Evolutionary conservation across 2,329 filamentous ascomycete genomes (phyloP), one percentile per base, ranked within the genome.

Genomic region (Trichoderma cornu-damae): DNA sequence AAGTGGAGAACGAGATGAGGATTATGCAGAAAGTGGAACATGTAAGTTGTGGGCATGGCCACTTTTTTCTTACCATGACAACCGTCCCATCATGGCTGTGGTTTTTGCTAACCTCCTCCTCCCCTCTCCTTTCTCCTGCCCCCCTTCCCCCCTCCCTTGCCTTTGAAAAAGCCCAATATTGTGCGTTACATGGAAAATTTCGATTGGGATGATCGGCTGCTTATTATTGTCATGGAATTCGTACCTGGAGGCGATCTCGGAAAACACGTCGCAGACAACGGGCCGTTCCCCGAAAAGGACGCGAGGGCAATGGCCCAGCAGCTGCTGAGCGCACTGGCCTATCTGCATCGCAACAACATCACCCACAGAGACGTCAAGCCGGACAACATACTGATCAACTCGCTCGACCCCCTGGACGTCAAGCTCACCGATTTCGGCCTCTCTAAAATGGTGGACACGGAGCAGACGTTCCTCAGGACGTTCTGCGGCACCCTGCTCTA

Each of bases 311-410:
- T 96, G 70, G 83, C 91, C 1, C 70, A 75, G 18, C 90, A 96
- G 69, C 82, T 97, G 34, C 75, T 96, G 42, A 83, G 87, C 63
- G 93, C 93, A 2, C 76, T 99, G 52, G 85, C 84, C 28, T 96
- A 99, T 69, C 78, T 99, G 7, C 94, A 99, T 70, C 77, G 80
- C 53, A 87, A 88, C 65, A 90, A 88, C 67, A 96, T 99, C 65
- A 97, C 93, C 0, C 94, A 99, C 73, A 88, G 94, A n/a, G 94
- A 99, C 71, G 91, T 99, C 68, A 99, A 99, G 69, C 94, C 94
- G 0, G 94, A 99, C 76, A 99, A 99, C 67, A 96, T 99, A 60
- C 79, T 99, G 38, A 89, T 97, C 63, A 79, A 85, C 9, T 86
- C 84, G 1, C 70, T 83, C 8, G 77, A 86, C 5, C 91, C 92